Evolutionary conservation across 331 rosid species (phyloP).

Genomic region (Quercus lobata): DNA sequence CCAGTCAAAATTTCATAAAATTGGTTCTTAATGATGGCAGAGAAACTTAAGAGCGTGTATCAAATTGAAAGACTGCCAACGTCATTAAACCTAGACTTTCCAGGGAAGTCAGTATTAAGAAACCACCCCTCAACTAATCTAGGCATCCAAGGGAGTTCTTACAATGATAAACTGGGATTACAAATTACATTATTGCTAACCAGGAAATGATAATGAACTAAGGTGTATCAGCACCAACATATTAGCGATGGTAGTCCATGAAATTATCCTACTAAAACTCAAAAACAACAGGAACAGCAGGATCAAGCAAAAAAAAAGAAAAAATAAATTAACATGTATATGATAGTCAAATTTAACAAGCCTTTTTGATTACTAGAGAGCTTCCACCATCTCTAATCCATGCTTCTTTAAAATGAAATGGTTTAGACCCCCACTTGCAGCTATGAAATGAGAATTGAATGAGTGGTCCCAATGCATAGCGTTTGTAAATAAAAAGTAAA

Average conservation of each 20-base stretch:
- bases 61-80: not conserved
- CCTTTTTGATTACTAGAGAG: too few relatives aligned
- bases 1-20: not conserved
- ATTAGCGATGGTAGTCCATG: constrained; percentile 7
- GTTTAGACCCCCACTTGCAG: too few relatives aligned
- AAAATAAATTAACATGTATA: constrained; percentile 19
- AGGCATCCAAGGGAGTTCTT: not conserved
- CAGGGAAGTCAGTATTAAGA: not conserved
- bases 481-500: not conserved
- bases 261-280: constrained; percentile 23
- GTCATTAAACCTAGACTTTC: not conserved
- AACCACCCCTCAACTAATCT: not conserved
- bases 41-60: not conserved
- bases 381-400: too few relatives aligned
- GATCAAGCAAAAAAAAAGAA: constrained; percentile 19
- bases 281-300: constrained; percentile 11
- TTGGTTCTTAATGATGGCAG: not conserved
- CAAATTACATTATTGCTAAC: not conserved
- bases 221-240: not conserved
- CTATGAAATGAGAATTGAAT: not conserved
- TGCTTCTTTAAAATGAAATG: too few relatives aligned
- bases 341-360: constrained; percentile 15
- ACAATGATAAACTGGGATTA: not conserved
- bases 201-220: not conserved
- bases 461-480: not conserved